A percentile compares a stretch with the other conserved stretches of the same genome.
Evolutionary conservation across 257 asterid species (phyloP).

Genomic region (Solanum clarkiae): DNA sequence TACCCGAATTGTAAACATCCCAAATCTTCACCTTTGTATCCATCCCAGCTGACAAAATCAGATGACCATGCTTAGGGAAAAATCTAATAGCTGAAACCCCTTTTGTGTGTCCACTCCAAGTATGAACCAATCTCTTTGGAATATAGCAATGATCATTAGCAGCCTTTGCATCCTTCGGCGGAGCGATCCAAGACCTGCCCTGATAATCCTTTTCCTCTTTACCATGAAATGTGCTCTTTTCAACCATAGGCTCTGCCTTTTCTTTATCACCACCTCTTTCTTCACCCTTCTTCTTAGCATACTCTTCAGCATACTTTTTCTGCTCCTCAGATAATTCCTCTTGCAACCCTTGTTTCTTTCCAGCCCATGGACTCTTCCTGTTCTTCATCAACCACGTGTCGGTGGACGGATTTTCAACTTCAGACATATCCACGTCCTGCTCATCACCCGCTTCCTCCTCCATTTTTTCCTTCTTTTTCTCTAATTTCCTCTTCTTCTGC

Average conservation of each 20-base stretch:
- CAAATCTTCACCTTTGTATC: constrained; percentile 94
- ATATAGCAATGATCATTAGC: constrained; percentile 92
- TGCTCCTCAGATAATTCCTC: constrained; percentile 89
- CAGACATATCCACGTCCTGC: constrained; percentile 26
- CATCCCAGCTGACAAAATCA: constrained; percentile 94
- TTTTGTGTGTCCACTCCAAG: constrained; percentile 96
- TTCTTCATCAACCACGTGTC: constrained; percentile 88
- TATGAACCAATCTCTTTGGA: constrained; percentile 90
- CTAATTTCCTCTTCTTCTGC: constrained; percentile 75
- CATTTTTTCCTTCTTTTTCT: constrained; percentile 70
- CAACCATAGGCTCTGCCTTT: constrained; percentile 44
- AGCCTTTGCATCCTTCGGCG: constrained; percentile 95
- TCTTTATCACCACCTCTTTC: constrained; percentile 67
- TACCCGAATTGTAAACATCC: constrained; percentile 87
- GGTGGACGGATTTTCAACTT: constrained; percentile 64
- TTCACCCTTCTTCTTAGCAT: constrained; percentile 84
- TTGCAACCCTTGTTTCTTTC: constrained; percentile 70
- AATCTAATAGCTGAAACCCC: constrained; percentile 97
- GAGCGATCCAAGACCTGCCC: constrained; percentile 94
- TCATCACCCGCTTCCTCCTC: constrained; percentile 38
- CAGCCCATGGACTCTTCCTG: constrained; percentile 95
- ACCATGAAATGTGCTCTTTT: constrained; percentile 85
- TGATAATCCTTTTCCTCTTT: constrained; percentile 95
- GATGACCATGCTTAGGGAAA: constrained; percentile 88
- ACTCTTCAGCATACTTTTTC: constrained; percentile 96